phyloP scores from a whole-genome alignment of 2,329 filamentous ascomycete species.

The Exophiala calicioides region DNA sequence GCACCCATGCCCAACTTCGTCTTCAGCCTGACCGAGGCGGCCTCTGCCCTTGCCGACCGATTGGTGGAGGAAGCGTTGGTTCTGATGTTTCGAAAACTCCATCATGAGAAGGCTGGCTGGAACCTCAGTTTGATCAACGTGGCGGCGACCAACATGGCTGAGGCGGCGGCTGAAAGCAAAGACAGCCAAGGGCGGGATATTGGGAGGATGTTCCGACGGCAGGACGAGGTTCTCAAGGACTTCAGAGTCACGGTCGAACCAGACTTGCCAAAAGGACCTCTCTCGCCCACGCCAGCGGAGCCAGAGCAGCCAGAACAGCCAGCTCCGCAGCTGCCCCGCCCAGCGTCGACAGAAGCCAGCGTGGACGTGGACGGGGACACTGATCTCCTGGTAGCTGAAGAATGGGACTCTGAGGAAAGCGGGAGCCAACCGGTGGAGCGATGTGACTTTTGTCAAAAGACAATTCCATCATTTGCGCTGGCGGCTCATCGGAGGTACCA shows the following conservation, averaged over 20 bases:
- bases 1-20: conserved; percentile 71
- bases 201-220: conserved; percentile 74
- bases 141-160: conserved; percentile 80
- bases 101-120: conserved; percentile 70
- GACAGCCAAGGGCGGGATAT: conserved; percentile 72
- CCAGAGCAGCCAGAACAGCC: background rate
- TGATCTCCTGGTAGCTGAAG: conserved; percentile 4
- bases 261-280: conserved; percentile 2
- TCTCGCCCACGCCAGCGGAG: background rate
- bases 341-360: background rate
- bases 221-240: conserved; percentile 68
- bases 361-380: no score
- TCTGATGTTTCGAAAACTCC: conserved; percentile 72
- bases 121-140: conserved; percentile 83
- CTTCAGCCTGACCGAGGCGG: conserved; percentile 62
- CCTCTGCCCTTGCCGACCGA: conserved; percentile 64
- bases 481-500: conserved; percentile 28
- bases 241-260: conserved; percentile 54
- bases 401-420: conserved; percentile 26
- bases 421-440: conserved; percentile 16
- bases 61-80: conserved; percentile 70
- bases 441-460: conserved; percentile 25
- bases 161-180: conserved; percentile 54
- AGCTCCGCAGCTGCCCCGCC: background rate
- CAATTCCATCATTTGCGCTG: conserved; percentile 27